Evolutionary conservation across 208 protist genomes (phyloP).

Genomic region (Paratrypanosoma confusum): DNA sequence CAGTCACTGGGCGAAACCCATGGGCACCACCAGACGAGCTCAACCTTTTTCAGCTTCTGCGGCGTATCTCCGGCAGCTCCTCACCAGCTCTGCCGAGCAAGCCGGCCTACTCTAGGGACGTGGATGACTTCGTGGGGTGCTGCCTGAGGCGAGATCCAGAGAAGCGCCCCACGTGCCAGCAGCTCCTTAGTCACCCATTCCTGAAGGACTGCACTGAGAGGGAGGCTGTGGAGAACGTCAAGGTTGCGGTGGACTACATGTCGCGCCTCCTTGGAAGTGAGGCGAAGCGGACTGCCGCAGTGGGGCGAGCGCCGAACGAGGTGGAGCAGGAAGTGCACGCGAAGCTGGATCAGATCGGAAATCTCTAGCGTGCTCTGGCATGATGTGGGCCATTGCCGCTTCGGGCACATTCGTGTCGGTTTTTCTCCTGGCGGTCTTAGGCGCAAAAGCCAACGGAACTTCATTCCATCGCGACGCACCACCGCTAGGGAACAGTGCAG

Average conservation of each 20-base stretch:
- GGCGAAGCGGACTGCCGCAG: constrained; percentile 42
- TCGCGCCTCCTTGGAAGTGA: constrained; percentile 72
- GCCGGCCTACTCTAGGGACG: constrained; percentile 47
- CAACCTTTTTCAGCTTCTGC: constrained; percentile 78
- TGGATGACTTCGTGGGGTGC: constrained; percentile 59
- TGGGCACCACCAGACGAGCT: constrained; percentile 81
- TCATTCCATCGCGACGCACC: too few relatives aligned
- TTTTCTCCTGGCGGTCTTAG: too few relatives aligned
- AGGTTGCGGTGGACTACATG: constrained; percentile 77
- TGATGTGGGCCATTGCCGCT: too few relatives aligned
- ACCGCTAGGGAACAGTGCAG: too few relatives aligned
- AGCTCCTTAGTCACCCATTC: constrained; percentile 72
- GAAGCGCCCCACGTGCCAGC: constrained; percentile 42
- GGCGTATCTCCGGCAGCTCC: constrained; percentile 64
- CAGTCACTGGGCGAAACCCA: constrained; percentile 71
- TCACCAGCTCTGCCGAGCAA: constrained; percentile 55
- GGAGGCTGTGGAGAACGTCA: constrained; percentile 66
- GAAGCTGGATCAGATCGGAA: constrained; percentile 57
- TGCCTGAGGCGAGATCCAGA: constrained; percentile 69
- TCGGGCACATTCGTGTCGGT: too few relatives aligned
- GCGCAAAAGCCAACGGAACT: too few relatives aligned
- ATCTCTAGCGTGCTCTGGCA: constrained; percentile 8
- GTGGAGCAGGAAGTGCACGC: constrained; percentile 57
- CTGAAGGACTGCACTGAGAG: constrained; percentile 52
- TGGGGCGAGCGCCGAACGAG: constrained; percentile 34